A percentile compares a stretch with the other conserved stretches of the same genome.
These are phyloP conservation scores for Arthonia radiata DNA, from an alignment of 495 filamentous ascomycete species.

Conservation along the genomic window DNA sequence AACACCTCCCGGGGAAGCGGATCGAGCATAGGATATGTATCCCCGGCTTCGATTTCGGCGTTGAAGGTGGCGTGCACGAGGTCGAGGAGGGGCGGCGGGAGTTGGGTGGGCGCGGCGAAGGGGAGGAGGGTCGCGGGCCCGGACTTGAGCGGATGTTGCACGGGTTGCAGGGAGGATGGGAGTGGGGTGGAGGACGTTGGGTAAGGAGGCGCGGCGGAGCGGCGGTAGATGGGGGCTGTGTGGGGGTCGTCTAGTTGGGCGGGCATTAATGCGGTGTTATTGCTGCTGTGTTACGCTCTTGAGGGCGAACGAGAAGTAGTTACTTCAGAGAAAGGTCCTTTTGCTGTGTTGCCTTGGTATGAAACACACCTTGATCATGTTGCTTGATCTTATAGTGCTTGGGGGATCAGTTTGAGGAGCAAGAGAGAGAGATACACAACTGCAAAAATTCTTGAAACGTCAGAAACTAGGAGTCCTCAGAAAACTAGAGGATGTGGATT, in stretches of 20 bases:
- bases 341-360: too few species aligned
- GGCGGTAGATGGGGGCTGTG: conserved; percentile 31
- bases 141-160: conserved; percentile 68
- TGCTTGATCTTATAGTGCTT: too few species aligned
- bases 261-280: conserved; percentile 37
- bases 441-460: too few species aligned
- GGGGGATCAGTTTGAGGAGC: too few species aligned
- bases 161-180: conserved; percentile 43
- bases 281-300: too few species aligned
- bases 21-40: conserved; percentile 87
- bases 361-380: too few species aligned
- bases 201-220: conserved; percentile 35
- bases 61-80: conserved; percentile 76
- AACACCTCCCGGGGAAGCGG: conserved; percentile 53
- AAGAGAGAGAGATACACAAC: too few species aligned
- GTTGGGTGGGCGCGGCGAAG: conserved; percentile 45
- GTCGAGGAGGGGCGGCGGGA: conserved; percentile 48
- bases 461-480: too few species aligned
- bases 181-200: conserved; percentile 37
- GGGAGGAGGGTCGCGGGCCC: conserved; percentile 81
- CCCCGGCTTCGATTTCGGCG: conserved; percentile 83
- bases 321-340: too few species aligned
- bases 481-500: too few species aligned
- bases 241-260: conserved; percentile 65
- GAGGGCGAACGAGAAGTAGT: too few species aligned